A percentile compares a stretch with the other conserved stretches of the same genome.
phyloP scores from a whole-genome alignment of 257 asterid species.

The Capsicum baccatum region DNA sequence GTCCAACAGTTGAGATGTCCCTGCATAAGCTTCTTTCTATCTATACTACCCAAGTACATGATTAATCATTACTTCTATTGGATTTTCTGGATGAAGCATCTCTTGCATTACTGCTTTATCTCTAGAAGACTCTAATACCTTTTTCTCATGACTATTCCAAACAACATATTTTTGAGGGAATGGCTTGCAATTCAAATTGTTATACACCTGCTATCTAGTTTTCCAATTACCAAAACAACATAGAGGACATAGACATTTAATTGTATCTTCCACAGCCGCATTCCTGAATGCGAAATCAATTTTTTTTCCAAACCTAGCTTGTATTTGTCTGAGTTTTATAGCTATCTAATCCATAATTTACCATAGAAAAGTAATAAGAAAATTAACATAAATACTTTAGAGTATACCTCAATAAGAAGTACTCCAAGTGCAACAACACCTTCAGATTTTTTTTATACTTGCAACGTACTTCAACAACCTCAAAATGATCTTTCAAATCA shows the following conservation, averaged over 20 bases:
- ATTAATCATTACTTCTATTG: not conserved
- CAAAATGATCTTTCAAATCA: not conserved
- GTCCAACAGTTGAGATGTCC: not conserved
- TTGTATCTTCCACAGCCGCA: not conserved
- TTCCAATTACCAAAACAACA: not conserved
- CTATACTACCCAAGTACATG: not conserved
- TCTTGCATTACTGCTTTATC: not conserved
- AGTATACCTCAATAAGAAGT: not conserved
- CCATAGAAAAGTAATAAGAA: too few relatives aligned
- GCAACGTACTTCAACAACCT: not conserved
- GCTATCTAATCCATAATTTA: not conserved
- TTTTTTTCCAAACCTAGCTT: too few relatives aligned
- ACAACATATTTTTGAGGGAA: not conserved
- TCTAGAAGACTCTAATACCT: not conserved
- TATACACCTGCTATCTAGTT: not conserved
- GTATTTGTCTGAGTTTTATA: not conserved
- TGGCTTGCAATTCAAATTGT: not conserved
- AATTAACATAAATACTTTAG: not conserved
- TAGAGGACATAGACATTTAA: not conserved
- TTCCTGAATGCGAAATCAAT: not conserved
- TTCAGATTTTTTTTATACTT: not conserved
- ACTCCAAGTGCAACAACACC: not conserved
- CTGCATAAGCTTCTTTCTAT: not conserved
- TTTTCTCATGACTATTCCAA: not conserved
- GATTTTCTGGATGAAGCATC: not conserved